Base-by-base conservation (phyloP, 768 basidiomycete species). In the Naganishia vaughanmartiniae region DNA sequence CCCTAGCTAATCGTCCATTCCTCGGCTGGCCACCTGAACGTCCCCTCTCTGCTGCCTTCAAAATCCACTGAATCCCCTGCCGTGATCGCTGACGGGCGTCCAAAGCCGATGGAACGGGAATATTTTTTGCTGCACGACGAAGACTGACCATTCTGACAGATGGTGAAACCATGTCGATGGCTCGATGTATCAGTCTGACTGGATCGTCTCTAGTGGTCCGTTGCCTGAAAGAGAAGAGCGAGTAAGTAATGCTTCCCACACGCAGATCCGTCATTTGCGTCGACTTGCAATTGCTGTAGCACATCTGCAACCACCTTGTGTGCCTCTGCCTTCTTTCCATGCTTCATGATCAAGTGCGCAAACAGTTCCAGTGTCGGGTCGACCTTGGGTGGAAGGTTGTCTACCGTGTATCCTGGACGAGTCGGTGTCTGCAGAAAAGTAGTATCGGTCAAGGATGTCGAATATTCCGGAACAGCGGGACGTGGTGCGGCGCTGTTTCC, bases 1-100 rank as follows among this genome's bases (percentile, higher is more conserved):
- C 92, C 77, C 87, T 84, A 34, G 92, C 92, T 71, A 95, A 79
- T 31, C 71, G 65, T 51, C 51, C 56, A 28, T 36, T 56, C 70
- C 92, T 83, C 76, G 88, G 87, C 9, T 89, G 72, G 0, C 83
- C 85, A 74, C 85, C 84, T 28, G 89, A 89, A 0, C 84, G 78
- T 51, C 85, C 84, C 67, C 81, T 83, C 70, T 88, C 84, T 71
- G 86, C 86, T 15, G 87, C 87, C 6, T 87, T 82, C 54, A 92
- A 73, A 19, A 96, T 88, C 86, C 89, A 91, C 71, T 84, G 78
- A 45, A 95, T 84, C 3, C 88, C 93, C 57, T 83, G 85, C 39
- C 87, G 85, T 54, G 87, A 86, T 42, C 92, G 85, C 82, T 93
- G 92, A 77, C 89, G 87, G 82, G 93, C 92, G 65, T 84, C 88